Base-by-base conservation (phyloP, 2,329 filamentous ascomycete species). In the Fusarium tjaetaba region DNA sequence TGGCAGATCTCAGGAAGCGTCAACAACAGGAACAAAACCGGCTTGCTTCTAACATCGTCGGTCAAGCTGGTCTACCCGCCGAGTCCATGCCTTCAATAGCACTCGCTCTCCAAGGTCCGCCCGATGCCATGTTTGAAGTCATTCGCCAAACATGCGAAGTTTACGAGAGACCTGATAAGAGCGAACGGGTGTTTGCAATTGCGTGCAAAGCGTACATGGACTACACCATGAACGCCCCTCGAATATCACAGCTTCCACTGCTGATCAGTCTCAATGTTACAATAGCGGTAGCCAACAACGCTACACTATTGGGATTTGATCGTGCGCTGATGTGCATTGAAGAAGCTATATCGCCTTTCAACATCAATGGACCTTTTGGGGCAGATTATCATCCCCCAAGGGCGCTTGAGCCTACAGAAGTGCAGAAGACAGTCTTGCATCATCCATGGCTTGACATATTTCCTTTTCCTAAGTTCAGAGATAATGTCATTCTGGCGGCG, bases 381-480 rank as follows among this genome's bases (percentile, higher is more conserved):
- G 11, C 34, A 32, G 26, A n/a, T n/a, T n/a, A 28, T 2, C 42
- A 43, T 1, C 39, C 18, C 0, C 68, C 68, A 2, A 20, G 5
- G 6, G 18, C 14, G 2, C 49, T 71, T 3, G 39, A 57, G 2
- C 69, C 69, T 0, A 72, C 69, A 4, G 10, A 45, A 0, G 57
- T 64, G 0, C 69, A 72, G 9, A 68, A 41, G 6, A 4, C 43
- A 0, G 20, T 72, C 2, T 0, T 52, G 7, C 69, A 72, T 20
- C 68, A 72, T 11, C 69, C 69, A 1, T 72, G 69, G 69, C 63
- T 72, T 0, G 69, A 72, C 22, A 61, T 69, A 6, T 72, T 72
- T 6, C 69, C 69, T 0, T 72, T 72, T 1, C 63, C 69, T 0
- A 62, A 32, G 2, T 69, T 72, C 1, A 39, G 69, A 49, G 58